Percentiles rank a stretch among this genome's conserved stretches.
Conservation (phyloP, 73 alveolate species). For the Paramecium pentaurelia region DNA sequence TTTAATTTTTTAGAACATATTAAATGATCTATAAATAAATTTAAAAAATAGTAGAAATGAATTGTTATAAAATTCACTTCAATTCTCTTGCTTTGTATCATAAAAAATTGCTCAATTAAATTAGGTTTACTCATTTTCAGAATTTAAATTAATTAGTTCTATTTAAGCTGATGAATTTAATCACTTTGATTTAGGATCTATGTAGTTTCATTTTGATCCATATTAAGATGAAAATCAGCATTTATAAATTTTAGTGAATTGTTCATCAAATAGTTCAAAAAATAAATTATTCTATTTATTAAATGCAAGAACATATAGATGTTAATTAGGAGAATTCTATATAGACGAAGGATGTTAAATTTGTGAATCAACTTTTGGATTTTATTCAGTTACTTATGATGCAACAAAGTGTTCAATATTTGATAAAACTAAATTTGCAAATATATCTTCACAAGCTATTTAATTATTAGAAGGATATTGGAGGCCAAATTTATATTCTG, state of each 20-base stretch:
- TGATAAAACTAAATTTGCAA: background rate
- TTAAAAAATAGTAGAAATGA: no score
- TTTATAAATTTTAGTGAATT: background rate
- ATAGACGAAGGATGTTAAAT: background rate
- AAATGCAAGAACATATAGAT: background rate
- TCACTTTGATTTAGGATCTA: background rate
- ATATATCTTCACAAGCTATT: background rate
- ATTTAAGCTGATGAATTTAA: background rate
- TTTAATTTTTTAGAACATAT: no score
- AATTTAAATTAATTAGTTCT: background rate
- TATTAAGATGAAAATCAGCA: background rate
- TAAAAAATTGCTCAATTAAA: background rate
- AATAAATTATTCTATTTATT: background rate
- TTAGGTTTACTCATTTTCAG: background rate
- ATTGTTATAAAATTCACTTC: no score
- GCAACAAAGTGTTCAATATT: background rate
- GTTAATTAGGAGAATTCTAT: background rate
- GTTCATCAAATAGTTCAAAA: background rate
- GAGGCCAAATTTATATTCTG: background rate
- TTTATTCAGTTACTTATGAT: background rate
- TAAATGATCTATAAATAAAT: no score
- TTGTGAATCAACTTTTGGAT: background rate
- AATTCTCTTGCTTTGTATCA: background rate
- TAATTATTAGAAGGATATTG: background rate
- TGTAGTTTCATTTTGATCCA: background rate